Base-by-base conservation (phyloP, 1,284 basidiomycete genomes). In the Schizophyllum amplum region DNA sequence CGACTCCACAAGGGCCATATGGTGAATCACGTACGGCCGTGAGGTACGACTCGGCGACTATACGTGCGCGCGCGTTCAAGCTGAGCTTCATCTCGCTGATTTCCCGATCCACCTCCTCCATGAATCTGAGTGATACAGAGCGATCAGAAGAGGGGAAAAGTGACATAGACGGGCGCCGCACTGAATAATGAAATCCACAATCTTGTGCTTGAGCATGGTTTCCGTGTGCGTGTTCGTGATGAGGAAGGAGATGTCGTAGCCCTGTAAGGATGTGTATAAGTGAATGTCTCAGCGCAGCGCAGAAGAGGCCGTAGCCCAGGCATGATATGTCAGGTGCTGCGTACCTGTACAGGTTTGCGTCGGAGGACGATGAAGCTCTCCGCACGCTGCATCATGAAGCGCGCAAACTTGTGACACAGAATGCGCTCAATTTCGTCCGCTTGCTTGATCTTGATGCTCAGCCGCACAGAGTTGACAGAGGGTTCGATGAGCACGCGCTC, bases 101-200 rank as follows among this genome's bases (percentile, higher is more conserved):
- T 69, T 92, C 91, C 70, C 87, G 91, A 69, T 93, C 92, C 3
- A 98, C 94, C 66, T 98, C 94, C 69, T 98, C 94, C 95, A 98
- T 98, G 70, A 98, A 98, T 69, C 90, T 92, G 62, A 15, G 47
- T 51, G 23, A 46, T 52, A 9, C 20, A 22, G 57, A 58, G 24
- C 56, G 25, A 26, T 56, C 49, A 24, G 51, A 22, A 20, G 21
- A 3, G 24, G 59, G 24, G 51, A 20, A 42, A 53, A 53, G 52
- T 54, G 51, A 55, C 15, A 27, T 11, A 25, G 42, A n/a, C 47
- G 5, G 53, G 26, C 5, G 46, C 65, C 74, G 49, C 63, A 94
- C 89, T 99, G 93, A 64, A 98, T 98, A 73, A 99, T 97, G 74
- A 99, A 99, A 75, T 99, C 97, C 50, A 99, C 97, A 56, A 99